Base-by-base conservation (phyloP, 116 monocot genomes). In the Dioscorea cayenensis region DNA sequence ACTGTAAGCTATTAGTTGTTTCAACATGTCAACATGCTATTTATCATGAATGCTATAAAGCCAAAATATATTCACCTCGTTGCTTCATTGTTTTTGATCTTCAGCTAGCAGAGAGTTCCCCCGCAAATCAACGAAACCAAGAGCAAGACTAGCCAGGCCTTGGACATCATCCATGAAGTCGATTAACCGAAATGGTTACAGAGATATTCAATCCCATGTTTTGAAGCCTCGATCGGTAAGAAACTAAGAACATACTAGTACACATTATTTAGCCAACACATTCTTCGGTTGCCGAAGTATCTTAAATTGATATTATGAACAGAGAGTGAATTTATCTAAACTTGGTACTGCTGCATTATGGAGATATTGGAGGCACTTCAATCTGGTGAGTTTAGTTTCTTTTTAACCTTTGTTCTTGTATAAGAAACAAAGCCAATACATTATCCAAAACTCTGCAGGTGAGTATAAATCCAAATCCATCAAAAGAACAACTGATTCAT, bases 331-430 rank as follows among this genome's bases (percentile, higher is more conserved):
- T 63, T 69, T 88, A 78, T 74, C 76, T 19, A 85, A 92, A 59
- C 84, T 92, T 9, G 85, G 83, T 36, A 79, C 80, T 9, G 64
- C 80, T 16, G 73, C 83, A 8, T 66, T 88, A 36, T 88, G 88
- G 88, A 85, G 77, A 83, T 92, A 88, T 51, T 92, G 88, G 83
- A 76, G 73, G 64, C 88, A 92, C 72, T 92, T 85, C 75, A 85
- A 88, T 65, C 83, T 86, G n/a, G 85, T 92, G 75, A 77, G 79
- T 77, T 51, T 23, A 3, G 28, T 69, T 52, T 28, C 20, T 23
- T 14, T 14, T 7, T 50, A 10, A 51, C 2, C 51, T 43, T 43
- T 43, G 43, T 43, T 43, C 43, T 43, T 43, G 12, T 16, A n/a
- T 52, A 2, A 10, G 16, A 69, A 23, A 23, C 50, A 8, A 11